Base-by-base conservation (phyloP, 345 rosid genomes). In the Limnanthes douglasii region DNA sequence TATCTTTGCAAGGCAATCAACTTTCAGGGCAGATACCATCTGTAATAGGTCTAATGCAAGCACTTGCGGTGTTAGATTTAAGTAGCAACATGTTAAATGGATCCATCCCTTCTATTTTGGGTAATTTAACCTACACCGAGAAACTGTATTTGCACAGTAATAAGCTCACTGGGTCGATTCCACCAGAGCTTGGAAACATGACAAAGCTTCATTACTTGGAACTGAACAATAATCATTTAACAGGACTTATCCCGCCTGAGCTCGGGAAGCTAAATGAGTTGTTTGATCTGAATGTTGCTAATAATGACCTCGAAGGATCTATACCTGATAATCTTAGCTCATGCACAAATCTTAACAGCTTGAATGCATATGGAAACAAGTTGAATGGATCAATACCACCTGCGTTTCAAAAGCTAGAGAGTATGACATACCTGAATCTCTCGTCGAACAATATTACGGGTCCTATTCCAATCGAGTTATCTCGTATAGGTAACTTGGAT, bases 21-120 rank as follows among this genome's bases (percentile, higher is more conserved):
- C 69, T 90, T 4, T 65, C 68, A 5, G 98, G 98, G 34, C 54
- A 64, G 59, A 84, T 90, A 30, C 98, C 98, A n/a, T 69, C 82
- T 7, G 98, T 90, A 37, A 72, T 90, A 31, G 98, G 98, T 52
- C 72, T 90, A 13, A 90, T 90, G 98, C 98, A 90, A 60, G 98
- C 98, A 14, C 98, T 90, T 51, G 95, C 98, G 45, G 98, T 90
- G 11, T 40, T 90, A 52, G 98, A 90, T 60, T 50, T 90, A 52
- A 90, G 98, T 57, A 56, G 85, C 60, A 90, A 90, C 62, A 42
- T 59, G 62, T 56, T 90, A 57, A 80, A 69, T 63, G 98, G 98
- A 31, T 56, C 82, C 3, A 75, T 90, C 39, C 96, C 98, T 59
- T 72, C 92, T 1, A 84, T 90, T 42, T 43, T 90, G 41, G 98